phyloP scores from a whole-genome alignment of 805 yeast species.

The Ogataea trehaloabstinens region DNA sequence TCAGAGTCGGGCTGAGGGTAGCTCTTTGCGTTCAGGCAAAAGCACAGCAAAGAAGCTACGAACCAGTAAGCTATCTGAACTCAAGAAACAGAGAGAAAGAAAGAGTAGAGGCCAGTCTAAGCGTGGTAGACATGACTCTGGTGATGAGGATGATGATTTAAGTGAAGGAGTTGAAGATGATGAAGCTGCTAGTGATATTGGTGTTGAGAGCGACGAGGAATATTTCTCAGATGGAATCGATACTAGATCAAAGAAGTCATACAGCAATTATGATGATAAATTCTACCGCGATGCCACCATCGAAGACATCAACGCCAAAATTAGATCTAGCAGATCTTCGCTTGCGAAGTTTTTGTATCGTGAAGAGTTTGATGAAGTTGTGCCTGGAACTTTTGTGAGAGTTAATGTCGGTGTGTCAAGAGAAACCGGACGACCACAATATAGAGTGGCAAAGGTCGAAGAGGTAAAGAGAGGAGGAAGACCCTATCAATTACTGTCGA shows the following conservation, averaged over 20 bases:
- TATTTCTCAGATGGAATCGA: constrained; percentile 25
- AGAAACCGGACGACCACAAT: constrained; percentile 59
- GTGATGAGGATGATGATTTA: constrained; percentile 41
- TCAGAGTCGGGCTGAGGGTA: constrained; percentile 44
- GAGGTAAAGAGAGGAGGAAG: constrained; percentile 44
- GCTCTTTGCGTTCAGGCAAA: constrained; percentile 26
- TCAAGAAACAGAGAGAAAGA: constrained; percentile 36
- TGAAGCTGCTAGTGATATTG: constrained; percentile 43
- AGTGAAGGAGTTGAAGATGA: constrained; percentile 32
- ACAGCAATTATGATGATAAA: constrained; percentile 38
- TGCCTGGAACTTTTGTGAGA: constrained; percentile 75
- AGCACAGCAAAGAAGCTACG: constrained; percentile 26
- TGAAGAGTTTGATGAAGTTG: constrained; percentile 71
- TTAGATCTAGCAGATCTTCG: constrained; percentile 74
- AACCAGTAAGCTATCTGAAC: constrained; percentile 34
- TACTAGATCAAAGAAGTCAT: constrained; percentile 43
- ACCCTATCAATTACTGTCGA: constrained; percentile 41
- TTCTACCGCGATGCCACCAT: constrained; percentile 45
- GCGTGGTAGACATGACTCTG: constrained; percentile 29
- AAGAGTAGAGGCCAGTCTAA: constrained; percentile 29
- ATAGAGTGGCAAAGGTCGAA: constrained; percentile 81
- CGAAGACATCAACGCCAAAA: constrained; percentile 60
- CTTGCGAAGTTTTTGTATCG: constrained; percentile 75
- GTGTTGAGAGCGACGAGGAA: constrained; percentile 39
- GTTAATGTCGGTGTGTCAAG: constrained; percentile 76